These are phyloP conservation scores for Marchantia paleacea DNA, from an alignment of 225 moss, liverwort and hornwort species.

Conservation along the genomic window DNA sequence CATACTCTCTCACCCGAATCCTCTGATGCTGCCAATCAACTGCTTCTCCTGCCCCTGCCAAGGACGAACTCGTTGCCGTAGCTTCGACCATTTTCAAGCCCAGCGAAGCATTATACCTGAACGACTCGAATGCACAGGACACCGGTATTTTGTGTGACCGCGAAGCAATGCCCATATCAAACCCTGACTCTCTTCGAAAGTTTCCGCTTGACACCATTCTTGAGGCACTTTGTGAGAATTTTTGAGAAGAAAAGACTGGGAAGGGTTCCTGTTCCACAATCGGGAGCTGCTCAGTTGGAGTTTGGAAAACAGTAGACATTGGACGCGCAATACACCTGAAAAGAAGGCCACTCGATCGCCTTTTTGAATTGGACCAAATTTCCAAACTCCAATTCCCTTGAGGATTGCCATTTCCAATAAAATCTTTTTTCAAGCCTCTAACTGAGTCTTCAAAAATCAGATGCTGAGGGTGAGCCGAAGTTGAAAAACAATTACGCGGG, in stretches of 20 bases:
- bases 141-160: constrained; percentile 28
- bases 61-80: constrained; percentile 14
- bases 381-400: constrained; percentile 2
- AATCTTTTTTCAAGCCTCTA: background rate
- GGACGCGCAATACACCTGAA: constrained; percentile 2
- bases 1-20: constrained; percentile 53
- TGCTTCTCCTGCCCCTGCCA: constrained; percentile 31
- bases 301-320: background rate
- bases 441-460: background rate
- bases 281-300: constrained; percentile 19
- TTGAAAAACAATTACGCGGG: background rate
- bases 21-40: constrained; percentile 78
- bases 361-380: background rate
- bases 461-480: background rate
- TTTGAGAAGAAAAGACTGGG: constrained; percentile 31
- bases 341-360: background rate
- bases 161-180: constrained; percentile 23
- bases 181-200: constrained; percentile 27
- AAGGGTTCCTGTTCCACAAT: constrained; percentile 18
- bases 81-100: constrained; percentile 27
- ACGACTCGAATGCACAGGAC: constrained; percentile 30
- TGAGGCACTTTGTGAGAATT: constrained; percentile 20
- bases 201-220: constrained; percentile 22
- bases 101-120: constrained; percentile 11
- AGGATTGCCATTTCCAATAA: too few species aligned